These are phyloP conservation scores for Boeremia exigua DNA, from an alignment of 2,329 filamentous ascomycete genomes.

Conservation along the genomic window DNA sequence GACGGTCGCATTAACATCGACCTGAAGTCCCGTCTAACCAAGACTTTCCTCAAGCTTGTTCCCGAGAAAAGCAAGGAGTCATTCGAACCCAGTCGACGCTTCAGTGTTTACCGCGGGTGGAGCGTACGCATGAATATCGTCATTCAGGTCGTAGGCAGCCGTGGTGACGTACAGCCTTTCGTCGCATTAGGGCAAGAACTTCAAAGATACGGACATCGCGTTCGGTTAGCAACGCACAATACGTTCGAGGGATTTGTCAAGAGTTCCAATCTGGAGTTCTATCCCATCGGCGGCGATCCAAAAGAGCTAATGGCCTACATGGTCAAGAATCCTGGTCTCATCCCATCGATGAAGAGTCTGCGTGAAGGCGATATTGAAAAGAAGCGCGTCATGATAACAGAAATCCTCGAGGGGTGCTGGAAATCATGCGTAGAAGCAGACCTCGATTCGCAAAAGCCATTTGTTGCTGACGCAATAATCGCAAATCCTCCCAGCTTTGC, in stretches of 20 bases:
- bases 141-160: constrained; percentile 61
- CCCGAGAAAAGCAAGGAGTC: constrained; percentile 18
- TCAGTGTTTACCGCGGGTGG: constrained; percentile 7
- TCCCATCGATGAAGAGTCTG: constrained; percentile 35
- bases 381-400: constrained; percentile 33
- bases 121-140: constrained; percentile 55
- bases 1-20: constrained; percentile 38
- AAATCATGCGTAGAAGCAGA: constrained; percentile 46
- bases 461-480: constrained; percentile 80
- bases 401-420: constrained; percentile 43
- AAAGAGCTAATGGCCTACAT: constrained; percentile 57
- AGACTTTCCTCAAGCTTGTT: constrained; percentile 27
- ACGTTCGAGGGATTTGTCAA: constrained; percentile 20
- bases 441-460: constrained; percentile 58
- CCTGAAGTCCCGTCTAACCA: constrained; percentile 28
- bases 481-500: constrained; percentile 79
- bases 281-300: constrained; percentile 40
- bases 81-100: constrained; percentile 9
- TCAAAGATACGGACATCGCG: constrained; percentile 35
- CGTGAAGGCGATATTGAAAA: constrained; percentile 41
- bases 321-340: constrained; percentile 55
- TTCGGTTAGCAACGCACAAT: constrained; percentile 33
- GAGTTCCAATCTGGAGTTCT: constrained; percentile 44
- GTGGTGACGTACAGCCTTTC: constrained; percentile 66
- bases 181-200: constrained; percentile 61